phyloP scores from a whole-genome alignment of 148 eudicot species.

The Fagopyrum esculentum region DNA sequence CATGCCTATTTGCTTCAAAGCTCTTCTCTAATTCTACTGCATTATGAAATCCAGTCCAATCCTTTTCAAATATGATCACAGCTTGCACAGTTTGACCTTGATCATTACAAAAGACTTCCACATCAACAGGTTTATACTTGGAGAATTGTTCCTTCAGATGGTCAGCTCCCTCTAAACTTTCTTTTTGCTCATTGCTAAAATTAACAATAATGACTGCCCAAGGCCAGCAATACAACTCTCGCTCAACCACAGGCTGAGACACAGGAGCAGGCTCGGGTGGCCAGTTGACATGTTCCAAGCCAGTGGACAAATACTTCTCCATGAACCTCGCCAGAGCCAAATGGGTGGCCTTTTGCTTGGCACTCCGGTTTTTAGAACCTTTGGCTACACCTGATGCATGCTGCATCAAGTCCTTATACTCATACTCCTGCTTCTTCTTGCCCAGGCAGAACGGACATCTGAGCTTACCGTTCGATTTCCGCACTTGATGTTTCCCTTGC shows the following conservation, averaged over 20 bases:
- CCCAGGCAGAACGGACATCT: slow-evolving; percentile 88
- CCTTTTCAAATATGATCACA: slow-evolving; percentile 49
- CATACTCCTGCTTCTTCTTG: slow-evolving; percentile 86
- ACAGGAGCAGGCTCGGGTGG: slow-evolving; percentile 24
- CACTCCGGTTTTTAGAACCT: slow-evolving; percentile 54
- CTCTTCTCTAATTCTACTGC: slow-evolving; percentile 70
- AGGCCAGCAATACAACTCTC: slow-evolving; percentile 58
- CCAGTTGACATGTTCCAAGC: slow-evolving; percentile 16
- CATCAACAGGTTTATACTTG: slow-evolving; percentile 48
- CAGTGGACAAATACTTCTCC: slow-evolving; percentile 39
- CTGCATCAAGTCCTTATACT: slow-evolving; percentile 60
- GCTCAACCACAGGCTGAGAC: slow-evolving; percentile 22
- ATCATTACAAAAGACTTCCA: slow-evolving; percentile 35
- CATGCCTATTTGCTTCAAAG: slow-evolving; percentile 44
- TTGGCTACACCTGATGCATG: slow-evolving; percentile 72
- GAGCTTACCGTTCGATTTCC: slow-evolving; percentile 45
- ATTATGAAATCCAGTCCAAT: slow-evolving; percentile 57
- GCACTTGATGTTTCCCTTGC: slow-evolving; percentile 48
- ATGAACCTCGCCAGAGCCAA: slow-evolving; percentile 55
- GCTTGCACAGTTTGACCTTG: slow-evolving; percentile 35
- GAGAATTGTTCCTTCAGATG: slow-evolving; percentile 40
- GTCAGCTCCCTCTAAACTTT: slow-evolving; percentile 21
- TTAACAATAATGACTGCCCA: slow-evolving; percentile 67
- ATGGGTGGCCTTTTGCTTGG: slow-evolving; percentile 67
- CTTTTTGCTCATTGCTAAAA: slow-evolving; percentile 26